Base-by-base conservation (phyloP, 768 basidiomycete species). In the Candolleomyces eurysporus region DNA sequence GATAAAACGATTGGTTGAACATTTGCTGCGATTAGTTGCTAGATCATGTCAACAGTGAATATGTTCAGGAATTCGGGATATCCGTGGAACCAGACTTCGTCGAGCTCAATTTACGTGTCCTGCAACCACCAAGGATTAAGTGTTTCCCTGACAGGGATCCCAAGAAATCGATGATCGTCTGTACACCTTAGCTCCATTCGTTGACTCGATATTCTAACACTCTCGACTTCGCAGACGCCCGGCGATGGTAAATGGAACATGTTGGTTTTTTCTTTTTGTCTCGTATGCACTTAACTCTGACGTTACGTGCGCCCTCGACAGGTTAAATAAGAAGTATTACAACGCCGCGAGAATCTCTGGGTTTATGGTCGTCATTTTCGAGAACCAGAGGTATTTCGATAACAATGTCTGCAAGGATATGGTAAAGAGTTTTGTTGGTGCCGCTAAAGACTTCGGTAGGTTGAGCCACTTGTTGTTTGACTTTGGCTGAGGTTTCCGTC, bases 201-300 rank as follows among this genome's bases (percentile, higher is more conserved):
- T 59, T 31, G 62, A 56, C 46, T 59, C 57, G 66, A 31, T 63
- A 42, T 14, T 59, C 8, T 76, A 62, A 79, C 76, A 2, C 75
- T 79, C 66, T 81, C 79, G 4, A 42, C 30, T 48, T 46, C 55
- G 14, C 62, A 90, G 88, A 72, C 68, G 40, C 90, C 90, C 0
- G 75, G 71, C 6, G 84, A 91, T 57, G 91, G 91, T 4, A 73
- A 84, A 0, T 93, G 91, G 91, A 93, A 92, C 61, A 90, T 92
- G 91, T 86, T 57, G 43, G 75, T 61, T 59, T n/a, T 3, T 21
- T 58, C 30, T 36, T 60, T 21, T 61, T n/a, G n/a, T n/a, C 40
- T 56, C n/a, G 40, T 52, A 51, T n/a, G 11, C 48, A 13, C 43
- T n/a, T 51, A 14, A 30, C 30, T 36, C 19, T 26, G 55, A 51